Percentiles rank a stretch among this genome's conserved stretches.
These are phyloP conservation scores for Lachancea lanzarotensis DNA, from an alignment of 805 yeast genomes.

Conservation along the genomic window DNA sequence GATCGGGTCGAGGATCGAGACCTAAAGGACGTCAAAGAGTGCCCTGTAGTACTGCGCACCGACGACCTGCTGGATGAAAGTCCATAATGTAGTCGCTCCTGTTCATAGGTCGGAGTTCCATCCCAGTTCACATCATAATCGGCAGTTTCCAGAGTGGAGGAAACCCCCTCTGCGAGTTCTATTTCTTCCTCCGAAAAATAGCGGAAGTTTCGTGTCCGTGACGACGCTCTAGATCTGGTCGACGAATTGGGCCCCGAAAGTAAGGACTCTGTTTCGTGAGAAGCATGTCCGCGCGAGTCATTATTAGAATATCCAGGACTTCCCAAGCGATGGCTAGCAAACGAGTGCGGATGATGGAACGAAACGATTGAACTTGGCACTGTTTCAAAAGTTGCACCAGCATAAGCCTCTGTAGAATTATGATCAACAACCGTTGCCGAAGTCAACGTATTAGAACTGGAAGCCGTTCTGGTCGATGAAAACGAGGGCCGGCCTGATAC, in stretches of 20 bases:
- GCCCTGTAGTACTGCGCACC: slow-evolving; percentile 13
- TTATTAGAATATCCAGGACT: slow-evolving; percentile 17
- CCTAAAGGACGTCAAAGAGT: slow-evolving; percentile 6
- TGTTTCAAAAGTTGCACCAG: slow-evolving; percentile 71
- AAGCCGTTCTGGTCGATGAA: slow-evolving; percentile 31
- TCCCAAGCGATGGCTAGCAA: slow-evolving; percentile 21
- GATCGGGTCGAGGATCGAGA: slow-evolving; percentile 16
- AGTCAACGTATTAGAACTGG: slow-evolving; percentile 29
- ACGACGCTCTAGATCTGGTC: slow-evolving; percentile 31
- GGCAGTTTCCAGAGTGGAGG: slow-evolving; percentile 66
- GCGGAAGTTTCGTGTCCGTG: slow-evolving; percentile 47
- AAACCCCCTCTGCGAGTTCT: slow-evolving; percentile 74
- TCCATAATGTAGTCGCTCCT: slow-evolving; percentile 33
- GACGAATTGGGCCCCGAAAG: slow-evolving; percentile 23
- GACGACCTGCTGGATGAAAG: slow-evolving; percentile 24
- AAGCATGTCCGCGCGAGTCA: slow-evolving; percentile 31
- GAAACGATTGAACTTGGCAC: slow-evolving; percentile 74
- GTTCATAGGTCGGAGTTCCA: slow-evolving; percentile 41
- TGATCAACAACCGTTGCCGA: slow-evolving; percentile 39
- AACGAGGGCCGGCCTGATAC: slow-evolving; percentile 20
- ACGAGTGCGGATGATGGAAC: slow-evolving; percentile 63
- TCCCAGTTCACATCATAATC: slow-evolving; percentile 78
- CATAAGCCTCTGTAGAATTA: slow-evolving; percentile 62
- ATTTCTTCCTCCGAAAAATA: slow-evolving; percentile 82
- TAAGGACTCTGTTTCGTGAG: slow-evolving; percentile 26